phyloP scores from a whole-genome alignment of 495 filamentous ascomycete species.

The Aspergillus nanangensis region DNA sequence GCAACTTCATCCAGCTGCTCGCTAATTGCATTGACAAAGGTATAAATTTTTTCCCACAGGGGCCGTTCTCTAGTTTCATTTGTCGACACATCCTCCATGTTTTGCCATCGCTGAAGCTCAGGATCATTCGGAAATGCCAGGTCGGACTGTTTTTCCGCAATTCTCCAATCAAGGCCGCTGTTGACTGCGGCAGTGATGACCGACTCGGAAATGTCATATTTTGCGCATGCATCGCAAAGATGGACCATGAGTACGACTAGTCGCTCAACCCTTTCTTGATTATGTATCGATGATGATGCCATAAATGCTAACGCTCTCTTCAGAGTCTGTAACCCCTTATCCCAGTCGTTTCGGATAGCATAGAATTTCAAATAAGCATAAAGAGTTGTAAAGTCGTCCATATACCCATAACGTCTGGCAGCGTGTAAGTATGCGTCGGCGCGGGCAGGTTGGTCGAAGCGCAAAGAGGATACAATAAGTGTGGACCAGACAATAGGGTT shows the following conservation, averaged over 20 bases:
- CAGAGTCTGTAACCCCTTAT: constrained; percentile 28
- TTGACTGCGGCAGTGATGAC: constrained; percentile 34
- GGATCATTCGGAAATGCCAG: constrained; percentile 21
- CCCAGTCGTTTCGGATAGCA: constrained; percentile 34
- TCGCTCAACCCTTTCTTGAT: constrained; percentile 21
- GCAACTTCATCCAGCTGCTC: constrained; percentile 21
- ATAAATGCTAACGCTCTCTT: constrained; percentile 34
- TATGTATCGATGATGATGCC: constrained; percentile 28
- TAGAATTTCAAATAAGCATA: constrained; percentile 37
- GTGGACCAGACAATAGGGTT: constrained; percentile 33
- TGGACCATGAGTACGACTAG: constrained; percentile 37
- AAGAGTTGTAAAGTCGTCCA: constrained; percentile 37
- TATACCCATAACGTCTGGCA: constrained; percentile 32
- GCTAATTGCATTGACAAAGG: constrained; percentile 26
- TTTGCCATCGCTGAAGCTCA: constrained; percentile 22
- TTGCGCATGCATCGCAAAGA: constrained; percentile 32
- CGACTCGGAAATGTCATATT: constrained; percentile 23
- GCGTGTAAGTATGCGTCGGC: constrained; percentile 40
- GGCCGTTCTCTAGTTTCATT: constrained; percentile 14
- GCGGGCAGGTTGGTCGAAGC: constrained; percentile 41
- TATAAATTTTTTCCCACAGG: constrained; percentile 32
- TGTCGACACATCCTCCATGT: constrained; percentile 16
- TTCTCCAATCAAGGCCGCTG: constrained; percentile 30
- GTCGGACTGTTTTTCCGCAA: constrained; percentile 23
- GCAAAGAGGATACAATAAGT: constrained; percentile 32